Percentiles rank a stretch among this genome's conserved stretches.
Evolutionary conservation across 2,329 filamentous ascomycete species (phyloP).

Genomic region (Apiospora phragmitis): DNA sequence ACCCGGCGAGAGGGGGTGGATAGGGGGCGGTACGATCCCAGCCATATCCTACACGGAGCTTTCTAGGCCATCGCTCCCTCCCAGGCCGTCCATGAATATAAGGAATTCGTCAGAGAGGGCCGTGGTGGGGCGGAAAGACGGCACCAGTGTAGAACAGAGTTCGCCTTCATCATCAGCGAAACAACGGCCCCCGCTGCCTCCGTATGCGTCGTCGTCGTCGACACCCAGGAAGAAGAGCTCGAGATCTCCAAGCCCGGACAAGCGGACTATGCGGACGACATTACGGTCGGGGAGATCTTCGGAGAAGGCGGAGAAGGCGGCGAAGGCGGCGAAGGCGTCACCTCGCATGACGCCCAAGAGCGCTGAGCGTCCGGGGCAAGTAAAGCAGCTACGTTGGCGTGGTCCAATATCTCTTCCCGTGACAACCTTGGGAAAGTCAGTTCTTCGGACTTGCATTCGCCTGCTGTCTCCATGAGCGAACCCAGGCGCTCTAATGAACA

Average conservation of each 20-base stretch:
- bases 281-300: slow-evolving; percentile 49
- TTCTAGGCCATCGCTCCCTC: slow-evolving; percentile 64
- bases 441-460: slow-evolving; percentile 23
- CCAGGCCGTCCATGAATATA: slow-evolving; percentile 52
- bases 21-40: slow-evolving; percentile 80
- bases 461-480: slow-evolving; percentile 28
- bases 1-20: slow-evolving; percentile 55
- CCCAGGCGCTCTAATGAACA: slow-evolving; percentile 28
- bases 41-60: slow-evolving; percentile 78
- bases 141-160: slow-evolving; percentile 21
- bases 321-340: slow-evolving; percentile 35
- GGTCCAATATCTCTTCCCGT: slow-evolving; percentile 48
- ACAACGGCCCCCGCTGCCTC: slow-evolving; percentile 27
- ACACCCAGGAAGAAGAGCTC: slow-evolving; percentile 37
- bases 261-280: slow-evolving; percentile 63
- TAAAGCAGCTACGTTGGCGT: slow-evolving; percentile 65
- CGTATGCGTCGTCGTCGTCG: slow-evolving; percentile 31
- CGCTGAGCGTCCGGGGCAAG: slow-evolving; percentile 53
- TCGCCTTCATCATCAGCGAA: slow-evolving; percentile 28
- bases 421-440: slow-evolving; percentile 34
- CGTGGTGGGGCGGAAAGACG: slow-evolving; percentile 35
- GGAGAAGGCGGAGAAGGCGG: slow-evolving; percentile 42
- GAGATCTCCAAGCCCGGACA: slow-evolving; percentile 59
- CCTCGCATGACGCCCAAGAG: slow-evolving; percentile 43
- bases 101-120: slow-evolving; percentile 51